A percentile compares a stretch with the other conserved stretches of the same genome.
These are phyloP conservation scores for Cladophialophora exuberans DNA, from an alignment of 2,329 filamentous ascomycete species.

Conservation along the genomic window DNA sequence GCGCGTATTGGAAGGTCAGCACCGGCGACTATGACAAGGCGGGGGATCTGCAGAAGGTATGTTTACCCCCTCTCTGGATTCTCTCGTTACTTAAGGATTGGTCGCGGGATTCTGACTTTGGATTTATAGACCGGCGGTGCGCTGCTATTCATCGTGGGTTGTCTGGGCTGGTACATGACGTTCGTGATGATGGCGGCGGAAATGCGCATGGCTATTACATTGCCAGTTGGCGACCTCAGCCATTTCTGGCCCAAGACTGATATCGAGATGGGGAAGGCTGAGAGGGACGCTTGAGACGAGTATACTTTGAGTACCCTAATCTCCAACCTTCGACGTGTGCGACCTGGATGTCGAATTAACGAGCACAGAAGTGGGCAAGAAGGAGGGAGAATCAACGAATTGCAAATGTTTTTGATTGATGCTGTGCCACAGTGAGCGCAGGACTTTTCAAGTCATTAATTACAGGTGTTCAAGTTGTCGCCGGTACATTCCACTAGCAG, in stretches of 20 bases:
- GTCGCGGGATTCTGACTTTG: background rate
- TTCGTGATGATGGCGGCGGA: conserved; percentile 34
- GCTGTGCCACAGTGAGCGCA: no score
- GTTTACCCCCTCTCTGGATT: background rate
- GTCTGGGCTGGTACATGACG: conserved; percentile 32
- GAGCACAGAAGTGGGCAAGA: no score
- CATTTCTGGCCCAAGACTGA: conserved; percentile 32
- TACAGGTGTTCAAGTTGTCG: no score
- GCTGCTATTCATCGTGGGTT: conserved; percentile 29
- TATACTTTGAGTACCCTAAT: no score
- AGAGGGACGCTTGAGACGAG: conserved; percentile 26
- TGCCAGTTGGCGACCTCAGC: conserved; percentile 32
- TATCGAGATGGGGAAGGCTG: conserved; percentile 26
- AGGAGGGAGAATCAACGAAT: no score
- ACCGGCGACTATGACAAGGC: conserved; percentile 27
- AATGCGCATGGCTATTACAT: conserved; percentile 29
- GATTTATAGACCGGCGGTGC: conserved; percentile 27
- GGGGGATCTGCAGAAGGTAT: conserved; percentile 29
- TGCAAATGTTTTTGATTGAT: no score
- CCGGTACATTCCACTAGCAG: no score
- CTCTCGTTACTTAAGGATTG: background rate
- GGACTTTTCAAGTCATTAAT: no score
- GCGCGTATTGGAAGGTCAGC: conserved; percentile 33
- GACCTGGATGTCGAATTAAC: no score
- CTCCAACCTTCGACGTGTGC: no score